A percentile compares a stretch with the other conserved stretches of the same genome.
These are phyloP conservation scores for Trichosporon sp. DNA, from an alignment of 1,284 basidiomycete genomes.

Conservation along the genomic window DNA sequence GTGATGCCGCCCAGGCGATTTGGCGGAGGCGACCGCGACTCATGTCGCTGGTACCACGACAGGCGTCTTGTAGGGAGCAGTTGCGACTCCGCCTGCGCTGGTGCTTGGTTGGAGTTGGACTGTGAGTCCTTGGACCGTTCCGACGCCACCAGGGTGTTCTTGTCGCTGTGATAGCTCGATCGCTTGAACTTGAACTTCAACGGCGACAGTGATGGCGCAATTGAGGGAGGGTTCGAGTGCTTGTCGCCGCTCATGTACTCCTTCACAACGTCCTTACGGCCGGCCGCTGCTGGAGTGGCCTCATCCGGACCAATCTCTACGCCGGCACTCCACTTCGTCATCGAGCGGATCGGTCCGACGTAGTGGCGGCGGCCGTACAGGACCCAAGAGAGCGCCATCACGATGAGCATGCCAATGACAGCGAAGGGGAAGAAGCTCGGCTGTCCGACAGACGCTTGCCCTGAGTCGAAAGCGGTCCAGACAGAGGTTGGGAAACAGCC, in stretches of 20 bases:
- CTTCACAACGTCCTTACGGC: background rate
- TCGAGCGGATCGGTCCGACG: slow-evolving; percentile 39
- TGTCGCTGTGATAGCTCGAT: background rate
- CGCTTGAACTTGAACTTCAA: background rate
- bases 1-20: background rate
- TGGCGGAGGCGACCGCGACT: background rate
- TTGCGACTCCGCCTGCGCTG: slow-evolving; percentile 1
- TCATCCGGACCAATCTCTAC: slow-evolving; percentile 33
- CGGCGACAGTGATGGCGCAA: background rate
- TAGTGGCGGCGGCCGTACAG: slow-evolving; percentile 25
- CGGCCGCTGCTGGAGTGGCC: background rate
- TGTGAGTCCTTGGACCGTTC: background rate
- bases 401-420: background rate
- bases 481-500: background rate
- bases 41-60: background rate
- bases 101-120: background rate
- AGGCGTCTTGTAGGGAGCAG: background rate
- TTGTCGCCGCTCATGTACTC: background rate
- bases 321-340: slow-evolving; percentile 46
- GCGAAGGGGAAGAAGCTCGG: slow-evolving; percentile 2
- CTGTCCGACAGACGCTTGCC: background rate
- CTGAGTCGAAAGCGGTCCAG: background rate
- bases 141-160: background rate
- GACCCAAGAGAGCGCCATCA: background rate
- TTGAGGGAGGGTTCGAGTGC: background rate